Conservation (phyloP, 345 rosid genomes). For the Iberis pinnata region DNA sequence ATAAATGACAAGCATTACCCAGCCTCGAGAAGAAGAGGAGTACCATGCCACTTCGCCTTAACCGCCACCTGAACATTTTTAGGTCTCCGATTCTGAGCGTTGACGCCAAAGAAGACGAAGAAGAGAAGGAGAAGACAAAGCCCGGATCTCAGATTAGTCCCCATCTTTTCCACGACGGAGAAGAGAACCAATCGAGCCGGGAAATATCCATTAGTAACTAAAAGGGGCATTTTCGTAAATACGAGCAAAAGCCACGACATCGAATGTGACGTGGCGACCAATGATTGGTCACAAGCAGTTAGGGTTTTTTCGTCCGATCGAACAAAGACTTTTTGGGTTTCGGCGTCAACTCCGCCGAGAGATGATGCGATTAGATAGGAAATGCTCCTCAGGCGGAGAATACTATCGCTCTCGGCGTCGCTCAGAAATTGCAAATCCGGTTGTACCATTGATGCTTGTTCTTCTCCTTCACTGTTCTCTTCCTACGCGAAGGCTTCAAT, state of each 20-base stretch:
- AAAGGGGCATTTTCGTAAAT: constrained; percentile 12
- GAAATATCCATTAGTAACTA: constrained; percentile 2
- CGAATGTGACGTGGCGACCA: constrained; percentile 1
- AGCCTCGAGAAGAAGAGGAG: constrained; percentile 92
- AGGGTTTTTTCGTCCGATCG: constrained; percentile 18
- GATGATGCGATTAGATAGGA: constrained; percentile 24
- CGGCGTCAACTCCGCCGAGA: constrained; percentile 24
- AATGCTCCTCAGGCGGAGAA: constrained; percentile 30
- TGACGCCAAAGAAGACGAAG: constrained; percentile 34
- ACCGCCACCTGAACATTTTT: constrained; percentile 87
- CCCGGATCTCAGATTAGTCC: constrained; percentile 50
- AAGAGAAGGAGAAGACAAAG: constrained; percentile 36
- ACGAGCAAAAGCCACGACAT: constrained; percentile 20
- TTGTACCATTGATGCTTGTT: neutral
- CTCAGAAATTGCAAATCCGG: constrained; percentile 1
- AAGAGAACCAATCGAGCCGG: constrained; percentile 9
- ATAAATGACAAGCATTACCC: constrained; percentile 40
- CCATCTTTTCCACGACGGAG: constrained; percentile 40
- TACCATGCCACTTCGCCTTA: constrained; percentile 89
- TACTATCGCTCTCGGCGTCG: neutral
- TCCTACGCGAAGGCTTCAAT: constrained; percentile 4
- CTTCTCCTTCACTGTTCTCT: constrained; percentile 2
- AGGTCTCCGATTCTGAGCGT: constrained; percentile 55
- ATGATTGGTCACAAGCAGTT: constrained; percentile 10
- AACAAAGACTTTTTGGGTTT: neutral